Evolutionary conservation across 441 rosid species (phyloP), one percentile per base, ranked within the genome.

Genomic region (Manihot esculenta): DNA sequence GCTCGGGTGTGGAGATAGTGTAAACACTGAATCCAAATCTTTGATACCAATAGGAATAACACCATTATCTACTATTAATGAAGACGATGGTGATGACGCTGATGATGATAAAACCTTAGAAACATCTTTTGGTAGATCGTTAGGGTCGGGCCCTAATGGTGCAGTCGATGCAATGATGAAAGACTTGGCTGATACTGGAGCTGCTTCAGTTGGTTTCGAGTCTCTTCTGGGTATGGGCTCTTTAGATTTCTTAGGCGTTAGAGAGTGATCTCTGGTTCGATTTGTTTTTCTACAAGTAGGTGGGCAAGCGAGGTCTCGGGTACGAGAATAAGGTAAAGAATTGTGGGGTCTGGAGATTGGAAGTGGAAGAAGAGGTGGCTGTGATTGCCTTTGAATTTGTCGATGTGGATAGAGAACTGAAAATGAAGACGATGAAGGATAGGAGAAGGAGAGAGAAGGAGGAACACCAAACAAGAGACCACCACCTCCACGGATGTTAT

Each of bases 301-400:
- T 0, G 83, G 69, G 57, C 47, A 51, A 38, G 42, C 5, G 7
- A 38, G 42, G 42, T 38, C 42, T 38, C 42, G 42, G 74, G 55
- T 48, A 74, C 81, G 80, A 75, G 85, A 38, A 38, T 8, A 59
- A 48, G 83, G 77, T 55, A 76, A 76, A 42, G 89, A 80, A 72
- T 59, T 78, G 38, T 81, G 70, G 10, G 74, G 75, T 20, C 24
- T 64, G 38, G 79, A 44, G 33, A 62, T 66, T 6, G 98, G 98
- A 26, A 88, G 87, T 74, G 98, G 97, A 62, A 93, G 96, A 62
- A 91, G 91, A 63, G 96, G 97, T 18, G 97, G 97, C 57, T 83
- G 87, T 12, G 64, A 2, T 15, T 53, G 62, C 26, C 41, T 63
- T 10, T 60, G 76, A 33, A 10, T 27, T 15, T 56, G 78, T 12